Evolutionary conservation across 2,329 filamentous ascomycete genomes (phyloP).

Genomic region (Pyrenochaeta sp.): DNA sequence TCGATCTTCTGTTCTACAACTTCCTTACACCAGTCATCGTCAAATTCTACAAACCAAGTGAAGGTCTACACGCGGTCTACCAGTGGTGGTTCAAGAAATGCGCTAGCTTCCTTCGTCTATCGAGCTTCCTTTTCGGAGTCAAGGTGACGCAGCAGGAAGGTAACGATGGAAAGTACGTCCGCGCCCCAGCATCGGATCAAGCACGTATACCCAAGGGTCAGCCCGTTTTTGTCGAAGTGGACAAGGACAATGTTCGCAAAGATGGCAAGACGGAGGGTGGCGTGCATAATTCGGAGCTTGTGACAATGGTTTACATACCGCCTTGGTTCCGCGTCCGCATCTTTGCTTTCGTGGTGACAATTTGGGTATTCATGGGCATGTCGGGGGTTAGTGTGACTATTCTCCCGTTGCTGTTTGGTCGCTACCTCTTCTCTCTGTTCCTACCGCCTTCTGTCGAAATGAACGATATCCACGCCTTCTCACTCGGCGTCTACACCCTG

Average conservation of each 20-base stretch:
- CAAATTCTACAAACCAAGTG: conserved; percentile 83
- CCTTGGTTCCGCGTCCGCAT: conserved; percentile 84
- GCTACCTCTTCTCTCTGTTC: conserved; percentile 75
- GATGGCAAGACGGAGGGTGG: conserved; percentile 62
- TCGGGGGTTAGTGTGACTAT: conserved; percentile 88
- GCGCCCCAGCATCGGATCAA: conserved; percentile 93
- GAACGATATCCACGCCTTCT: conserved; percentile 97
- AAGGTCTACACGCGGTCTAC: conserved; percentile 85
- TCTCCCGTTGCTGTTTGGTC: conserved; percentile 84
- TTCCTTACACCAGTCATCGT: conserved; percentile 91
- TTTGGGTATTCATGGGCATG: conserved; percentile 92
- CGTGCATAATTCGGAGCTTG: conserved; percentile 55
- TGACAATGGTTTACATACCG: conserved; percentile 73
- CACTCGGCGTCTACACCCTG: conserved; percentile 83
- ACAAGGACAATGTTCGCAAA: conserved; percentile 70
- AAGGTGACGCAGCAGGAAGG: conserved; percentile 84
- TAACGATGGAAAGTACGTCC: conserved; percentile 81
- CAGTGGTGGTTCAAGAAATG: conserved; percentile 96
- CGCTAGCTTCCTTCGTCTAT: conserved; percentile 79
- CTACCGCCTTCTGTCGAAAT: conserved; percentile 72
- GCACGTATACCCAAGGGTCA: conserved; percentile 89
- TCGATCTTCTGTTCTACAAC: conserved; percentile 96
- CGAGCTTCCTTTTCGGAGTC: conserved; percentile 92
- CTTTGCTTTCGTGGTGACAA: conserved; percentile 83
- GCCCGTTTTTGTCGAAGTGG: conserved; percentile 80